Conservation (phyloP, 2,329 filamentous ascomycete genomes). For the Pestalotiopsis fici region DNA sequence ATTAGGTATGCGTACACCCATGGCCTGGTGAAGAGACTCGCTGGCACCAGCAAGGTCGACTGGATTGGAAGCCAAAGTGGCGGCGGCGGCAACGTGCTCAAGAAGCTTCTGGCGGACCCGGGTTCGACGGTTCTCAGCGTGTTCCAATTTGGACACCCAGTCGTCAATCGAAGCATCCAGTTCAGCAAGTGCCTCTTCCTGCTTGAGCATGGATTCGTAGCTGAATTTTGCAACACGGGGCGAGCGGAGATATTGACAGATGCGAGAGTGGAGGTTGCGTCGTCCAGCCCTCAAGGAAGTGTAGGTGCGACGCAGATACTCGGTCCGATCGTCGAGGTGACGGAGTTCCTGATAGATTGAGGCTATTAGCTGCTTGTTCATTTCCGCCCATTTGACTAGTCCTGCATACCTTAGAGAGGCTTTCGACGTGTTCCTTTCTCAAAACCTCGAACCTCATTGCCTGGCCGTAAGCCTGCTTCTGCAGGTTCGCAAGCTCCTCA, state of each 20-base stretch:
- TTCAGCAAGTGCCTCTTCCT: conserved; percentile 77
- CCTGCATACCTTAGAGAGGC: conserved; percentile 60
- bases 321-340: conserved; percentile 74
- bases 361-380: neutral
- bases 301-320: conserved; percentile 77
- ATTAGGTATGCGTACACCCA: conserved; percentile 37
- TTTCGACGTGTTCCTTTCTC: conserved; percentile 61
- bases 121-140: conserved; percentile 75
- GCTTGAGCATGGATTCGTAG: conserved; percentile 73
- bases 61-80: conserved; percentile 46
- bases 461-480: conserved; percentile 63
- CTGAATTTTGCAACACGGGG: conserved; percentile 72
- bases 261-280: conserved; percentile 74
- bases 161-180: conserved; percentile 79
- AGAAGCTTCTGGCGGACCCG: conserved; percentile 78
- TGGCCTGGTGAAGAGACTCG: conserved; percentile 43
- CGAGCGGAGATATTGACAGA: conserved; percentile 75
- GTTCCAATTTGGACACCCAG: conserved; percentile 78
- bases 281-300: conserved; percentile 74
- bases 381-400: neutral
- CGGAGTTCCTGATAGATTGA: conserved; percentile 67
- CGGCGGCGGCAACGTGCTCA: conserved; percentile 76
- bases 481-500: conserved; percentile 51
- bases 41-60: conserved; percentile 32
- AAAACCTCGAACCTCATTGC: conserved; percentile 67